Percentiles rank a stretch among this genome's conserved stretches.
Evolutionary conservation across 2,329 filamentous ascomycete genomes (phyloP).

Genomic region (Pseudogymnoascus sp.): DNA sequence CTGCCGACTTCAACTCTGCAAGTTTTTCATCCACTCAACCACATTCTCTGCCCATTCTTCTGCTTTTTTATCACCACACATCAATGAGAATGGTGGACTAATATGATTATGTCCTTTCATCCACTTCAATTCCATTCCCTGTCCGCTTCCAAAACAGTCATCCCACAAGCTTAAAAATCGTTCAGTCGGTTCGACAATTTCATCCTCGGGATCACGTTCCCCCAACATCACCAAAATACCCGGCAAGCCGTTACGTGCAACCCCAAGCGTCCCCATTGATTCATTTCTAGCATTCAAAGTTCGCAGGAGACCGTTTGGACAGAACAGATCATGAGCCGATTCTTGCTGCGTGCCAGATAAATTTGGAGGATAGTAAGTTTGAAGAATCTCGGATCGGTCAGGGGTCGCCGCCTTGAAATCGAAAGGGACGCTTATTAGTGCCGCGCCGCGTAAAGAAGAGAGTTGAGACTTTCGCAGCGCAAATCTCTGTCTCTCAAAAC

Average conservation of each 20-base stretch:
- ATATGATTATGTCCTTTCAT: constrained; percentile 27
- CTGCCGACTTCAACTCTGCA: not conserved
- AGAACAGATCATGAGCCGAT: not conserved
- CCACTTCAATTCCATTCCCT: constrained; percentile 12
- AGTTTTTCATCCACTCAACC: constrained; percentile 21
- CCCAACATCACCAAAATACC: constrained; percentile 18
- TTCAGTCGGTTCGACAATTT: constrained; percentile 21
- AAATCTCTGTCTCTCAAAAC: constrained; percentile 19
- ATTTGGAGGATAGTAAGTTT: not conserved
- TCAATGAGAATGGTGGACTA: constrained; percentile 20
- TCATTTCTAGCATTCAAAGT: constrained; percentile 15
- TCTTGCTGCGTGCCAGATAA: not conserved
- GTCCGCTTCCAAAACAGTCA: constrained; percentile 19
- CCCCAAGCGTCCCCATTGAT: constrained; percentile 10
- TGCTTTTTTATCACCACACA: constrained; percentile 21
- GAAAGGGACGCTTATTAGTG: constrained; percentile 20
- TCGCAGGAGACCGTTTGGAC: constrained; percentile 12
- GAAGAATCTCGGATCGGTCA: constrained; percentile 12
- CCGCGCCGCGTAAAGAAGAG: constrained; percentile 17
- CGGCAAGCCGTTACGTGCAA: constrained; percentile 15
- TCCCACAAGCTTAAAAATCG: constrained; percentile 23
- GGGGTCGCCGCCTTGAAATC: constrained; percentile 14
- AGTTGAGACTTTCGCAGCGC: not conserved
- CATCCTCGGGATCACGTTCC: constrained; percentile 24
- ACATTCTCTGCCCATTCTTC: constrained; percentile 25